Percentiles rank a stretch among this genome's conserved stretches.
Conservation (phyloP, 2,329 filamentous ascomycete species). For the Stagonosporopsis vannaccii region DNA sequence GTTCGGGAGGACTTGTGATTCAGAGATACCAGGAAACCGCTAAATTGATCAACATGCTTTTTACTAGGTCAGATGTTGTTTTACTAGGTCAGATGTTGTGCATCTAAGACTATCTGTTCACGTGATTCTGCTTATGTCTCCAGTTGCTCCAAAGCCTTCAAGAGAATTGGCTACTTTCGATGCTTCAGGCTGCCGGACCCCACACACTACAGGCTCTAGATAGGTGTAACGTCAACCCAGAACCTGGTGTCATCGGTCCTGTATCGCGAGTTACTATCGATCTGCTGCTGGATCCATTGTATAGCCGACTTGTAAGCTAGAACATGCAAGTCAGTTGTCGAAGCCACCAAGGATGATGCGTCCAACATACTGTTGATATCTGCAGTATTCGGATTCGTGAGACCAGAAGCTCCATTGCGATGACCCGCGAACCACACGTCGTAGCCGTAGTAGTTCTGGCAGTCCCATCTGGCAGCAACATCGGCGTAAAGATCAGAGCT, state of each 20-base stretch:
- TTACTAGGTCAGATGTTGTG: background rate
- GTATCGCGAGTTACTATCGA: conserved; percentile 1
- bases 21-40: conserved; percentile 6
- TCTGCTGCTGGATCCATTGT: conserved; percentile 4
- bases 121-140: background rate
- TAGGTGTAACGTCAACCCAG: background rate
- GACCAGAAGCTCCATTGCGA: conserved; percentile 1
- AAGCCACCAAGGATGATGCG: background rate
- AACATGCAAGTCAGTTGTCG: background rate
- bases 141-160: background rate
- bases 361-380: conserved; percentile 1
- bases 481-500: background rate
- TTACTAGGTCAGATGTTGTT: background rate
- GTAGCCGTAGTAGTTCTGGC: conserved; percentile 2
- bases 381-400: background rate
- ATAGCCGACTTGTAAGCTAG: background rate
- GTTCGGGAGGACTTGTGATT: background rate
- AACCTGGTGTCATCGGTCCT: conserved; percentile 4
- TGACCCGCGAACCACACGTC: conserved; percentile 7
- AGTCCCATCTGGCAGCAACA: background rate
- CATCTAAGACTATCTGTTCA: background rate
- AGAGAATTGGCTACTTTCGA: background rate
- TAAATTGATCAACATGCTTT: background rate
- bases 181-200: background rate
- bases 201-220: background rate